A percentile compares a stretch with the other conserved stretches of the same genome.
Evolutionary conservation across 139 green algal genomes (phyloP).

Genomic region (Chlamydomonas sp.): DNA sequence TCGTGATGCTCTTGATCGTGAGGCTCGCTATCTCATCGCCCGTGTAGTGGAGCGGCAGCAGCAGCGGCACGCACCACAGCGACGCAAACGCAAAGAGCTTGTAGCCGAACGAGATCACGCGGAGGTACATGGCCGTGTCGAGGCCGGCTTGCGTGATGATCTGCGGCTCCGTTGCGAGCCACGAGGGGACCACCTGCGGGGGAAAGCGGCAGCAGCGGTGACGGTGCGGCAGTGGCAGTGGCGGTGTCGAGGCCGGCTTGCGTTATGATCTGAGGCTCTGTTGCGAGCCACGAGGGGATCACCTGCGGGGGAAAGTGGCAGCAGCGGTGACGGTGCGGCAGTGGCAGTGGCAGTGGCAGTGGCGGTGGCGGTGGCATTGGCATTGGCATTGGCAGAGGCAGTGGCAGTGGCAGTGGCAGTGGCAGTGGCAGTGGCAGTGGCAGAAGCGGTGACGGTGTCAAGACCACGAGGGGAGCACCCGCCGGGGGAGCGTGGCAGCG

Average conservation of each 20-base stretch:
- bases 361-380: conserved; percentile 8
- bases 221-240: no score
- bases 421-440: no score
- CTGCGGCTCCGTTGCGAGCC: not conserved
- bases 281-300: no score
- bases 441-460: no score
- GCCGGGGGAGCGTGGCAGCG: no score
- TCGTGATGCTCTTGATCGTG: not conserved
- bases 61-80: conserved; percentile 11
- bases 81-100: conserved; percentile 21
- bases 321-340: no score
- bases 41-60: conserved; percentile 28
- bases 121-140: conserved; percentile 34
- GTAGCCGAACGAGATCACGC: conserved; percentile 28
- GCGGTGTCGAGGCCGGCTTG: conserved; percentile 24
- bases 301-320: no score
- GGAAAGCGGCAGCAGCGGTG: no score
- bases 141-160: conserved; percentile 24
- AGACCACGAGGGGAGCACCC: no score
- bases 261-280: conserved; percentile 19
- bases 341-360: conserved; percentile 29
- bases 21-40: conserved; percentile 7
- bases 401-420: no score
- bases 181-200: no score
- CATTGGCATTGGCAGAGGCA: no score